Conservation (phyloP, 1,284 basidiomycete species). For the Sporisorium exsertum region DNA sequence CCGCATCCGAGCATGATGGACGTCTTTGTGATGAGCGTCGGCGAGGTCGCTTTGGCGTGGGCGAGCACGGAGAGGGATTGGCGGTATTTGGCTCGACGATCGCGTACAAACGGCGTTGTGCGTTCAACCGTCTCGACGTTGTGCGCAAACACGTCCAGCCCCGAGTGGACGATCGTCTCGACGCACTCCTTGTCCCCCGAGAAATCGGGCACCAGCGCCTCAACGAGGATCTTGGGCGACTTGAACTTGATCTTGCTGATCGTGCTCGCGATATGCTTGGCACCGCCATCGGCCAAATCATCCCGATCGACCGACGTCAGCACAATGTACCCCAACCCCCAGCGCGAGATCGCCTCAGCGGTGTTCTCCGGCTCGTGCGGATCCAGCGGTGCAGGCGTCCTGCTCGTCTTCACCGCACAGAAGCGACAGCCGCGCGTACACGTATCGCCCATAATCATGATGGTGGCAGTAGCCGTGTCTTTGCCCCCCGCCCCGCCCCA, state of each 20-base stretch:
- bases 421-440: constrained; percentile 98
- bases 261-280: constrained; percentile 92
- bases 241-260: constrained; percentile 92
- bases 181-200: constrained; percentile 81
- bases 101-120: constrained; percentile 92
- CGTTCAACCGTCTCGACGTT: constrained; percentile 96
- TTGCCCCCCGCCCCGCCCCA: constrained; percentile 88
- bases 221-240: constrained; percentile 94
- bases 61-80: constrained; percentile 87
- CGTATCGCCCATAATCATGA: constrained; percentile 99
- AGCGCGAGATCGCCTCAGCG: constrained; percentile 95
- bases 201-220: constrained; percentile 97
- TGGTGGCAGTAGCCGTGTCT: constrained; percentile 81
- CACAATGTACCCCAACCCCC: constrained; percentile 98
- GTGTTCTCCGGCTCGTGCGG: constrained; percentile 98
- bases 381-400: constrained; percentile 87
- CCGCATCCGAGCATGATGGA: constrained; percentile 99
- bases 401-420: constrained; percentile 95
- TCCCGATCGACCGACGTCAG: constrained; percentile 96
- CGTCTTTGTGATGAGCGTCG: constrained; percentile 92
- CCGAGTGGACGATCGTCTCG: constrained; percentile 86
- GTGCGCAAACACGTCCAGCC: constrained; percentile 97
- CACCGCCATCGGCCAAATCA: constrained; percentile 91
- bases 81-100: constrained; percentile 90
- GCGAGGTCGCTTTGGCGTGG: constrained; percentile 75